Conservation (phyloP, 768 basidiomycete species). For the Steccherinum ochraceum region DNA sequence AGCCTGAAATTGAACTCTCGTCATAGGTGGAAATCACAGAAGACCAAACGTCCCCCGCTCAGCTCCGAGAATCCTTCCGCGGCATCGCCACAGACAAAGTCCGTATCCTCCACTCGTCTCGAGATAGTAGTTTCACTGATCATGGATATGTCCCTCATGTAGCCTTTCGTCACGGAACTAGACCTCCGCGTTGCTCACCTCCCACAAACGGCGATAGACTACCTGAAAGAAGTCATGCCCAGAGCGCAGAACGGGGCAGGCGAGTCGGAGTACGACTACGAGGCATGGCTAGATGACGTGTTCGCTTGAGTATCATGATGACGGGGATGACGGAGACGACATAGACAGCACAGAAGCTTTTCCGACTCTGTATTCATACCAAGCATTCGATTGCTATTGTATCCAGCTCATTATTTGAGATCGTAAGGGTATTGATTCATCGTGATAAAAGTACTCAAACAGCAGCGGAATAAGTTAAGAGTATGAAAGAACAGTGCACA, state of each 20-base stretch:
- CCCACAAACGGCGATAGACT: constrained; percentile 68
- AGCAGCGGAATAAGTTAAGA: too few species aligned
- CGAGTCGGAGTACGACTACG: constrained; percentile 75
- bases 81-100: constrained; percentile 90
- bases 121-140: neutral
- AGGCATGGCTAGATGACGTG: constrained; percentile 74
- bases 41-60: constrained; percentile 90
- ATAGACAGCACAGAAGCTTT: too few species aligned
- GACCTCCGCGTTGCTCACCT: constrained; percentile 84
- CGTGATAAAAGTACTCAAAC: too few species aligned
- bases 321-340: too few species aligned
- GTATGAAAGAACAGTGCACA: too few species aligned
- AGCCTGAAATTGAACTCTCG: neutral
- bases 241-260: constrained; percentile 41
- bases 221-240: constrained; percentile 81
- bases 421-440: too few species aligned
- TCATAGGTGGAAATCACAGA: constrained; percentile 88
- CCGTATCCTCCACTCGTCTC: constrained; percentile 11
- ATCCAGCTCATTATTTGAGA: too few species aligned
- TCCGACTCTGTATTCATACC: too few species aligned
- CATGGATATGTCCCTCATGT: constrained; percentile 11
- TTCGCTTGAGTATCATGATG: too few species aligned
- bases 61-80: constrained; percentile 89
- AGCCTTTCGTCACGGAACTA: constrained; percentile 92
- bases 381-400: too few species aligned